A percentile compares a stretch with the other conserved stretches of the same genome.
Evolutionary conservation across 371 early-diverging fungal species (phyloP).

Genomic region (Basidiobolus meristosporus): DNA sequence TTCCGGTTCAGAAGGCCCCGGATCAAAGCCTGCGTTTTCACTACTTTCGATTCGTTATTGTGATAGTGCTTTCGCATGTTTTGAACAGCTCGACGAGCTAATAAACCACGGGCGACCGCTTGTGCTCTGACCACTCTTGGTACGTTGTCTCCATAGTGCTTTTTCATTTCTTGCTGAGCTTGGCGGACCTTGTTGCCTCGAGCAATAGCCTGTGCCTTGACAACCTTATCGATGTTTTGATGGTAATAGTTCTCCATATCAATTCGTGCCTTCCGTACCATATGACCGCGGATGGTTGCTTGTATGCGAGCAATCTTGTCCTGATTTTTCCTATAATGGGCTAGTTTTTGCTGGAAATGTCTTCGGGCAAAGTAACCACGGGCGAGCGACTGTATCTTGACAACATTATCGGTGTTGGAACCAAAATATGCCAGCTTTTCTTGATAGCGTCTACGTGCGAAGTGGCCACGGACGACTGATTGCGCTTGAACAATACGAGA

Average conservation of each 20-base stretch:
- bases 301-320: neutral
- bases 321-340: no score
- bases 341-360: neutral
- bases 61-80: no score
- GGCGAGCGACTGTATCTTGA: neutral
- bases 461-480: constrained; percentile 18
- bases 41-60: no score
- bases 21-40: constrained; percentile 52
- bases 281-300: neutral
- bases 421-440: no score
- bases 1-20: constrained; percentile 44
- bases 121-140: constrained; percentile 25
- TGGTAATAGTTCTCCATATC: constrained; percentile 17
- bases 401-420: no score
- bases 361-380: neutral
- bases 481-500: constrained; percentile 25
- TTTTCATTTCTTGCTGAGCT: neutral
- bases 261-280: neutral
- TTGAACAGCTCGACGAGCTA: neutral
- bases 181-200: neutral
- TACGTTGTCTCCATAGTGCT: constrained; percentile 8
- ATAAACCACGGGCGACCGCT: constrained; percentile 18
- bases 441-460: neutral
- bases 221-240: constrained; percentile 23
- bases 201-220: neutral